Evolutionary conservation across 768 basidiomycete species (phyloP).

Genomic region (Lactifluus pinguis): DNA sequence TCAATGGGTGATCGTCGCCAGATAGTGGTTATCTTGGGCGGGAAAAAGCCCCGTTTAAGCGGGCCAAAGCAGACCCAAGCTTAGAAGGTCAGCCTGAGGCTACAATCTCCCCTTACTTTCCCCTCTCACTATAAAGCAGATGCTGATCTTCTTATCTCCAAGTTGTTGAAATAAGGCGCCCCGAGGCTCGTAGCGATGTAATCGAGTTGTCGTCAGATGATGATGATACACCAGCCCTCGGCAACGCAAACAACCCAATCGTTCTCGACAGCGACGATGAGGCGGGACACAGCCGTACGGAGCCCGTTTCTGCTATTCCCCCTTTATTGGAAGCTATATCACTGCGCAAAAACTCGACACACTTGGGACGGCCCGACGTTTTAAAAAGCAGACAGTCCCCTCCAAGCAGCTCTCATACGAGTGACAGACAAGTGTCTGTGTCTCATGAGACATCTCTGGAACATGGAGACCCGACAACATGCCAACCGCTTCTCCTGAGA

Average conservation of each 20-base stretch:
- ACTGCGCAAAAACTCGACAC: background rate
- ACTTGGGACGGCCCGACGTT: background rate
- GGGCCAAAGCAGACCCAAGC: background rate
- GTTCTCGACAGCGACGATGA: slow-evolving; percentile 14
- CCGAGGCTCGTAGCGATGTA: background rate
- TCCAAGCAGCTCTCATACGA: background rate
- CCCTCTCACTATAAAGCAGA: background rate
- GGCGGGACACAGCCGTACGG: background rate
- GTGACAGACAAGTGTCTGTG: background rate
- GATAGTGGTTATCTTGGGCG: background rate
- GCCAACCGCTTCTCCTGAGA: background rate
- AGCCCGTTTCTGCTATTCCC: background rate
- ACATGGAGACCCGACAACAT: background rate
- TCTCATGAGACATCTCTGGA: background rate
- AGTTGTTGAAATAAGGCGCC: background rate
- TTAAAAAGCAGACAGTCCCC: background rate
- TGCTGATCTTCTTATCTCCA: background rate
- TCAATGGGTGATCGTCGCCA: background rate
- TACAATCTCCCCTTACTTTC: background rate
- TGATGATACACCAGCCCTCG: background rate
- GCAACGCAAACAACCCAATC: slow-evolving; percentile 11
- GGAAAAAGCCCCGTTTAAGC: background rate
- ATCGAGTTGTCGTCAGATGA: slow-evolving; percentile 6
- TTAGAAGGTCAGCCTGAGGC: slow-evolving; percentile 1
- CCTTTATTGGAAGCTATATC: background rate